Evolutionary conservation across 2,329 filamentous ascomycete species (phyloP), one percentile per base, ranked within the genome.

Genomic region (Orbilia oligospora): DNA sequence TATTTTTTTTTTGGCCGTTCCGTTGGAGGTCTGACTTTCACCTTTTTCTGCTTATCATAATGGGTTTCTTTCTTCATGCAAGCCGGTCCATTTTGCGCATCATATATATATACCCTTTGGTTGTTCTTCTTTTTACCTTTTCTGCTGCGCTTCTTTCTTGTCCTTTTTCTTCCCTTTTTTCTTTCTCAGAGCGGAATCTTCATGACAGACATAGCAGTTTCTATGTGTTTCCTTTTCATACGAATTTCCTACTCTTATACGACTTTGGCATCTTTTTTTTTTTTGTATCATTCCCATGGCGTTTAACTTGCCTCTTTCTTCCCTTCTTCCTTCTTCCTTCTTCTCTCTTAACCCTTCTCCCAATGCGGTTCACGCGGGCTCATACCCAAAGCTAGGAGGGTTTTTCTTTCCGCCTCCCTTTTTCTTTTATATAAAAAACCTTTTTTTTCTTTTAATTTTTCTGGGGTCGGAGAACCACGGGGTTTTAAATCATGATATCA

Each of bases 101-200:
- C 49, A 38, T 41, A 41, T 41, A 41, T 41, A 58, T 66, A 44
- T 80, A 72, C 56, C 64, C 64, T 63, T 76, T 56, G 53, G 27
- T 30, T 30, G 3, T 30, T 30, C 27, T 30, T 30, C 27, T 3
- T 30, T 30, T n/a, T n/a, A n/a, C n/a, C 27, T 30, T 56, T 68
- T 16, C 49, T 48, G 1, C 10, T 1, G 3, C n/a, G 51, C 49
- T 80, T 64, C 71, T 58, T 68, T 70, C 66, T 67, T 51, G n/a
- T n/a, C n/a, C n/a, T 36, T 30, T 58, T 58, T 51, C 41, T 58
- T 51, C 24, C 41, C n/a, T 24, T 58, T 44, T 56, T 8, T 48
- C 22, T 48, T 44, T 5, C 27, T 16, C 3, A 30, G 6, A 30
- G 36, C 24, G 27, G 27, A 20, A 33, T 27, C n/a, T 38, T 41